Evolutionary conservation across 2,329 filamentous ascomycete species (phyloP), one percentile per base, ranked within the genome.

Genomic region (Canariomyces notabilis): DNA sequence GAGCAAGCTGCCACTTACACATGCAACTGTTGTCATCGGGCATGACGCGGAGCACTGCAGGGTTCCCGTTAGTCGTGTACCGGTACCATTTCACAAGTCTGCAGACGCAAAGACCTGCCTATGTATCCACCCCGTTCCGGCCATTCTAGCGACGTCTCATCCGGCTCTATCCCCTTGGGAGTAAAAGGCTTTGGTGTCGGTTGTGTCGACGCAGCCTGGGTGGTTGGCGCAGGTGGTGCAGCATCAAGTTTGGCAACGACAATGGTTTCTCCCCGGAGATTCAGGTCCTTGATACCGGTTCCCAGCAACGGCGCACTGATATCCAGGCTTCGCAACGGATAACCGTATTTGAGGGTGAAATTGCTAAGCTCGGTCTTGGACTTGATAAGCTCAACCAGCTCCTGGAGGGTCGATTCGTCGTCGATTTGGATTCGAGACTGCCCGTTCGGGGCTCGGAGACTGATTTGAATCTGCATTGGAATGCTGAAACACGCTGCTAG

Each of bases 11-110:
- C 12, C 11, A 52, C 55, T 51, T 41, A 57, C 55, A 97, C 59
- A 97, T 82, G 67, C 91, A 97, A 48, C 83, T 89, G 66, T 96
- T 96, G 66, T 97, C 91, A 61, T 96, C 91, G 4, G 90, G 89
- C 91, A 97, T 96, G 41, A 97, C 87, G 12, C 91, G 84, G 15
- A 96, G 77, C 7, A 94, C 85, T 80, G 35, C 15, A 79, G 65
- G 1, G 73, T 77, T 6, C 23, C 12, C 21, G 37, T 68, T 61
- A 46, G 58, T 49, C 8, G 26, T 9, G n/a, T 9, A 3, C 26
- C 16, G 66, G 65, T 8, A 20, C 5, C 5, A 18, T 15, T 20
- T 15, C 5, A 3, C 5, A 12, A n/a, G 18, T 15, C 7, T 8
- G 20, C 9, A 8, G 3, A 22, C 64, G 51, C 47, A 8, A 71